Conservation (phyloP, 306 rosid genomes). For the Adenanthera pavonina region DNA sequence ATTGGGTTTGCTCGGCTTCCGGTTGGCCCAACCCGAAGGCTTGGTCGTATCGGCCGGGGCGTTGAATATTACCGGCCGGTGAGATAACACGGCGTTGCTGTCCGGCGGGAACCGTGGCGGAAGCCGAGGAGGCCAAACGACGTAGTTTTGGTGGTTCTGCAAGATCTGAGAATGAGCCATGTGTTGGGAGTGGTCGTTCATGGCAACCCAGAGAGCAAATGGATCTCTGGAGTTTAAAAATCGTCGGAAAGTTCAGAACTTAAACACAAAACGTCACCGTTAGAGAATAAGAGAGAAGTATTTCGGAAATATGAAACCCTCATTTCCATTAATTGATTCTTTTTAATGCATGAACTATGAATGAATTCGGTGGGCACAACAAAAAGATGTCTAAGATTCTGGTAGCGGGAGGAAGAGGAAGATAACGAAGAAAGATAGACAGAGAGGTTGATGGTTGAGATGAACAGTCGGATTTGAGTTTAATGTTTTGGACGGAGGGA, state of each 20-base stretch:
- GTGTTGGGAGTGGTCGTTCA: conserved; percentile 37
- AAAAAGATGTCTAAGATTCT: conserved; percentile 6
- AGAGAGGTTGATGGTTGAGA: background rate
- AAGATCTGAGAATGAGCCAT: conserved; percentile 47
- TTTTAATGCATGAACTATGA: background rate
- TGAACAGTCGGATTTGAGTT: conserved; percentile 27
- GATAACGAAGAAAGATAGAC: background rate
- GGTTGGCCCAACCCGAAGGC: conserved; percentile 47
- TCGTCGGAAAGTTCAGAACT: background rate
- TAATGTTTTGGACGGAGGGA: background rate
- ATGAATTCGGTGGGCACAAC: background rate
- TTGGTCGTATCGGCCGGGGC: background rate
- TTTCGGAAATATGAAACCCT: background rate
- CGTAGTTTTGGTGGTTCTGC: conserved; percentile 40
- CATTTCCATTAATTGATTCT: background rate
- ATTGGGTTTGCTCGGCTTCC: conserved; percentile 56
- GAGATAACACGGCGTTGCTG: conserved; percentile 30
- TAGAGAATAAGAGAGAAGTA: background rate
- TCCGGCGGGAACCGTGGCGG: conserved; percentile 32
- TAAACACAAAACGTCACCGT: background rate
- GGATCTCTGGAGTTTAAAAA: background rate
- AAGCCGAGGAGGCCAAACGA: conserved; percentile 38
- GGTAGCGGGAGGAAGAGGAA: background rate
- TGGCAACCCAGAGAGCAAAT: background rate
- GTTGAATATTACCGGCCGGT: conserved; percentile 1